Evolutionary conservation across 176 grass and related monocot genomes (phyloP).

Genomic region (Eragrostis curvula): DNA sequence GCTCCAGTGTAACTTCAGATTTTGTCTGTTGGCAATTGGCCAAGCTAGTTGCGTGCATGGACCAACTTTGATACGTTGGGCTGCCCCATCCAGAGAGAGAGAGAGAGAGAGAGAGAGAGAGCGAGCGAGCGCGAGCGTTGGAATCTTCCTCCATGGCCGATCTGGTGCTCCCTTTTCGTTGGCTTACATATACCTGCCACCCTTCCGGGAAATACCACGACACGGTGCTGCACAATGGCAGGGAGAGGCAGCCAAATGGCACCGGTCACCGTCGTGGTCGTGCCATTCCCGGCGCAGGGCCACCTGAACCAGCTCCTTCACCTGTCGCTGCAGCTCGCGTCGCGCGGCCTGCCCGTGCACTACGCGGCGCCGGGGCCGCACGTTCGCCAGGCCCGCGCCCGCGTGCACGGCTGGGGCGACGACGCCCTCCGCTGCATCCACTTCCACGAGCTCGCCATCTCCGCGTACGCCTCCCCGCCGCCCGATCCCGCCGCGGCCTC

Average conservation of each 20-base stretch:
- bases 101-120: no score
- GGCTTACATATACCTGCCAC: neutral
- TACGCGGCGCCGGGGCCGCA: conserved; percentile 39
- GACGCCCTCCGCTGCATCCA: conserved; percentile 22
- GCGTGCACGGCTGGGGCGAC: conserved; percentile 38
- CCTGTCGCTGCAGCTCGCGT: conserved; percentile 59
- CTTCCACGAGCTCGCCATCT: conserved; percentile 56
- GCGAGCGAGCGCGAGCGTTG: no score
- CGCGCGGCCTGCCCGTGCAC: conserved; percentile 50
- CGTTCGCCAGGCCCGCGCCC: conserved; percentile 10
- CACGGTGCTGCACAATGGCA: neutral
- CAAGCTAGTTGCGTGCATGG: neutral
- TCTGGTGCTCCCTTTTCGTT: neutral
- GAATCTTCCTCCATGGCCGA: neutral
- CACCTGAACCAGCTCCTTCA: conserved; percentile 76
- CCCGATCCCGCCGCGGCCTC: conserved; percentile 29
- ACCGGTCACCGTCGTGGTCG: conserved; percentile 49
- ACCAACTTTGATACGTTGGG: neutral
- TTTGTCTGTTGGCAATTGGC: neutral
- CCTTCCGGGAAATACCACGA: neutral
- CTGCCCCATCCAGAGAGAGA: no score
- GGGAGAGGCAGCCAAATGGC: neutral
- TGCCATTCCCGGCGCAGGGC: conserved; percentile 68
- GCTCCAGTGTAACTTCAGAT: neutral
- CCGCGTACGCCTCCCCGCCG: conserved; percentile 40